phyloP scores from a whole-genome alignment of 768 basidiomycete species.

The Amanita exitialis region DNA sequence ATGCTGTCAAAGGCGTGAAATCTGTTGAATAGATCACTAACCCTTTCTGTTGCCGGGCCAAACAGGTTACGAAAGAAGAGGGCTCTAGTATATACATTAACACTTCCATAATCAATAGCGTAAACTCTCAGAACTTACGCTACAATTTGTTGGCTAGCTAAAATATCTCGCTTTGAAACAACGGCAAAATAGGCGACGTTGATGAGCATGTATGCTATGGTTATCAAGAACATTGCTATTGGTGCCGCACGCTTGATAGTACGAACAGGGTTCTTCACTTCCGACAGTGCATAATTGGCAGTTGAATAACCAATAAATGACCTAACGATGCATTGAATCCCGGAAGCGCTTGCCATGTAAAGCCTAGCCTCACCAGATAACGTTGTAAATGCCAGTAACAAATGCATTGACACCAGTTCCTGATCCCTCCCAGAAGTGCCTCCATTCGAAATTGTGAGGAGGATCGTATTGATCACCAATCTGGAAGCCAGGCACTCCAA shows the following conservation, averaged over 20 bases:
- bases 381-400: slow-evolving; percentile 54
- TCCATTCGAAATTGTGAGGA: slow-evolving; percentile 51
- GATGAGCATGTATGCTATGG: slow-evolving; percentile 49
- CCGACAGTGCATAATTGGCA: slow-evolving; percentile 67
- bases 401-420: slow-evolving; percentile 47
- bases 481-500: slow-evolving; percentile 37
- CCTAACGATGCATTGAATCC: slow-evolving; percentile 25
- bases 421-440: slow-evolving; percentile 54
- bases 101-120: not conserved
- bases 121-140: slow-evolving; percentile 36
- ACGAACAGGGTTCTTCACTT: slow-evolving; percentile 57
- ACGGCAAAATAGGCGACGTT: slow-evolving; percentile 71
- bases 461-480: slow-evolving; percentile 38
- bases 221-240: slow-evolving; percentile 50
- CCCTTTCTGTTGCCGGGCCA: slow-evolving; percentile 50
- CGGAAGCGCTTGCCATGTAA: not conserved
- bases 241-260: slow-evolving; percentile 68
- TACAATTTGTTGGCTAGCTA: slow-evolving; percentile 51
- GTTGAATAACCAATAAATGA: slow-evolving; percentile 66
- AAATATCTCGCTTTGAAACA: slow-evolving; percentile 59
- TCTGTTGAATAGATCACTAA: slow-evolving; percentile 15
- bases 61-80: slow-evolving; percentile 70
- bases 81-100: slow-evolving; percentile 27
- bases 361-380: slow-evolving; percentile 46
- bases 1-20: not conserved